Conservation (phyloP, 495 filamentous ascomycete genomes). For the Penicillium fimorum region DNA sequence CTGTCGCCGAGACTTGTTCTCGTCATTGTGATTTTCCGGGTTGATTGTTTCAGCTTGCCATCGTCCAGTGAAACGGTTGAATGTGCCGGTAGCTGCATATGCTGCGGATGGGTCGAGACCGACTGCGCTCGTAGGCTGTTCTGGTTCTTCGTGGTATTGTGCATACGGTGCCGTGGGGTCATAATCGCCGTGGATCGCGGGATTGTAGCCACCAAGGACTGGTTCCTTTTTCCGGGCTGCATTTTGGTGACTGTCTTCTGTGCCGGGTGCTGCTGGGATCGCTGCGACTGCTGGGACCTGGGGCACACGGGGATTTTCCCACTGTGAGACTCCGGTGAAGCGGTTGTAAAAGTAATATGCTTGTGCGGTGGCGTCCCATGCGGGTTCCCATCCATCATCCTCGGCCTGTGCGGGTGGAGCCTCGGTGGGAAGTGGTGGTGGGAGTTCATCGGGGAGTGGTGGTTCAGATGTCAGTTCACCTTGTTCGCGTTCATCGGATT, state of each 20-base stretch:
- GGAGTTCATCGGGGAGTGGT: constrained; percentile 51
- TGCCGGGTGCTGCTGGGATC: constrained; percentile 23
- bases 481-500: constrained; percentile 16
- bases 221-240: constrained; percentile 23
- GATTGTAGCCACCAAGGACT: constrained; percentile 77
- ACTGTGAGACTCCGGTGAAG: constrained; percentile 71
- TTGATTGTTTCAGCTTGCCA: constrained; percentile 66
- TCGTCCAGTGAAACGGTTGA: constrained; percentile 90
- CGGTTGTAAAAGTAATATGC: constrained; percentile 91
- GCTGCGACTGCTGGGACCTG: constrained; percentile 27
- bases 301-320: constrained; percentile 85
- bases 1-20: constrained; percentile 83
- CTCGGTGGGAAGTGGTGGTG: constrained; percentile 52
- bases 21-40: constrained; percentile 80
- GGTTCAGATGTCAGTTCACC: constrained; percentile 36
- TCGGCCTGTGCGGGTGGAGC: constrained; percentile 47
- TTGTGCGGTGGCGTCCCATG: constrained; percentile 72
- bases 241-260: constrained; percentile 22
- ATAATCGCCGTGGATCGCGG: constrained; percentile 92
- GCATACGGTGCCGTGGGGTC: constrained; percentile 93
- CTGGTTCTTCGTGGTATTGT: constrained; percentile 47
- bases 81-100: constrained; percentile 69
- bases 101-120: constrained; percentile 34
- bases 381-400: constrained; percentile 88
- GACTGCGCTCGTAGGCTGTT: constrained; percentile 24